These are phyloP conservation scores for Micractinium sp. DNA, from an alignment of 139 green algal species.

Conservation along the genomic window DNA sequence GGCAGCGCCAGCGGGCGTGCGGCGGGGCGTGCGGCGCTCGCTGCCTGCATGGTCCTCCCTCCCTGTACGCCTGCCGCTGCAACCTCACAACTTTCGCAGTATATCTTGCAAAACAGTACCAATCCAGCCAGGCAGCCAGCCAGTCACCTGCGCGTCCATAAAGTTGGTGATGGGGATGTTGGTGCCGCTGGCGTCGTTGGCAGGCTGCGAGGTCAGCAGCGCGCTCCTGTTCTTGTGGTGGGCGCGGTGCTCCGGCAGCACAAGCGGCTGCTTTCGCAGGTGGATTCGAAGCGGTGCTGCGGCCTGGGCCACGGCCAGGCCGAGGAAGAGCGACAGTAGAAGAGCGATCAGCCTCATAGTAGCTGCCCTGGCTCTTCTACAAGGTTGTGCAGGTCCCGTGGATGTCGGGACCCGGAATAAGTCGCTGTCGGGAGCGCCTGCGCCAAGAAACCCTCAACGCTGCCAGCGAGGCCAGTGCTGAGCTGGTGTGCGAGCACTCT, in stretches of 20 bases:
- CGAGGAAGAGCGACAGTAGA: background rate
- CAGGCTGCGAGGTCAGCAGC: slow-evolving; percentile 14
- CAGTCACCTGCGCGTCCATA: slow-evolving; percentile 46
- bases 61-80: too few relatives aligned
- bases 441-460: background rate
- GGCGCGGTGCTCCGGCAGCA: background rate
- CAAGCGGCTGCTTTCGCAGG: slow-evolving; percentile 35
- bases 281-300: background rate
- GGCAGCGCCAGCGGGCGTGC: background rate
- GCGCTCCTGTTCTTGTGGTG: slow-evolving; percentile 10
- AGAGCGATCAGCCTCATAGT: background rate
- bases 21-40: background rate
- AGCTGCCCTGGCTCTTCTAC: too few relatives aligned
- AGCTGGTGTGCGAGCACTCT: too few relatives aligned
- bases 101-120: background rate
- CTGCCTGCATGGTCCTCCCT: background rate
- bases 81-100: too few relatives aligned
- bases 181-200: background rate
- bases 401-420: too few relatives aligned
- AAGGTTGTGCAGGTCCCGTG: too few relatives aligned
- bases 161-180: slow-evolving; percentile 50
- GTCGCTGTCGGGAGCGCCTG: too few relatives aligned
- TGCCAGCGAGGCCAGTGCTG: background rate
- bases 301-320: background rate
- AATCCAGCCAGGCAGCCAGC: too few relatives aligned